A percentile compares a stretch with the other conserved stretches of the same genome.
Evolutionary conservation across 495 filamentous ascomycete genomes (phyloP).

Genomic region (Tuber umbilicatum): DNA sequence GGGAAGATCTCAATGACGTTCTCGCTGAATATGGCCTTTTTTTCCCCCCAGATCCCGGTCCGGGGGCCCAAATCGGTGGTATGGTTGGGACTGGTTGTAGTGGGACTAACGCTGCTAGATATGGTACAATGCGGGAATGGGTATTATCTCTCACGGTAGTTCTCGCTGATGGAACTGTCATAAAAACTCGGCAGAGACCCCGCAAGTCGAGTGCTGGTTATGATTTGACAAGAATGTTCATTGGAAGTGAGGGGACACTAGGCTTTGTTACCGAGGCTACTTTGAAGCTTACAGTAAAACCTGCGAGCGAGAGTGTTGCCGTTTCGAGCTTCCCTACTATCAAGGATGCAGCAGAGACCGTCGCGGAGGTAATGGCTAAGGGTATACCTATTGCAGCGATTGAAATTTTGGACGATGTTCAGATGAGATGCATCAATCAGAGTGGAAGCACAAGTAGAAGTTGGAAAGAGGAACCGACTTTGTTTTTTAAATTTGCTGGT

Average conservation of each 20-base stretch:
- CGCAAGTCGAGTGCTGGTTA: slow-evolving; percentile 81
- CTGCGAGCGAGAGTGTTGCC: slow-evolving; percentile 71
- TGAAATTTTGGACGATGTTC: slow-evolving; percentile 87
- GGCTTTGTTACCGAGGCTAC: slow-evolving; percentile 83
- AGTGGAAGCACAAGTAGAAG: slow-evolving; percentile 62
- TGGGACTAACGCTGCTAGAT: slow-evolving; percentile 88
- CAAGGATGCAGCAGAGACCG: slow-evolving; percentile 72
- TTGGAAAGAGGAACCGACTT: slow-evolving; percentile 74
- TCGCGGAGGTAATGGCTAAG: slow-evolving; percentile 67
- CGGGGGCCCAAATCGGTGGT: slow-evolving; percentile 82
- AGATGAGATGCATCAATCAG: slow-evolving; percentile 87
- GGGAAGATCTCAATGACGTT: slow-evolving; percentile 70
- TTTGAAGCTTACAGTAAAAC: slow-evolving; percentile 73
- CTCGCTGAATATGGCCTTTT: slow-evolving; percentile 62
- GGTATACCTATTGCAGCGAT: slow-evolving; percentile 82
- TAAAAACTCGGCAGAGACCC: slow-evolving; percentile 75
- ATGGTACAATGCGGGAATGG: slow-evolving; percentile 97
- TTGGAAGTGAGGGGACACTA: slow-evolving; percentile 88
- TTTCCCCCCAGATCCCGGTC: slow-evolving; percentile 78
- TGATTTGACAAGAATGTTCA: slow-evolving; percentile 75
- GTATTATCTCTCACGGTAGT: slow-evolving; percentile 86
- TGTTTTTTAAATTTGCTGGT: slow-evolving; percentile 86
- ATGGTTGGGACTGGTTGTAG: slow-evolving; percentile 94
- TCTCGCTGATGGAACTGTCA: slow-evolving; percentile 80
- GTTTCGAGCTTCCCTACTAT: slow-evolving; percentile 74